Conservation (phyloP, 257 asterid species). For the Solanum pimpinellifolium region DNA sequence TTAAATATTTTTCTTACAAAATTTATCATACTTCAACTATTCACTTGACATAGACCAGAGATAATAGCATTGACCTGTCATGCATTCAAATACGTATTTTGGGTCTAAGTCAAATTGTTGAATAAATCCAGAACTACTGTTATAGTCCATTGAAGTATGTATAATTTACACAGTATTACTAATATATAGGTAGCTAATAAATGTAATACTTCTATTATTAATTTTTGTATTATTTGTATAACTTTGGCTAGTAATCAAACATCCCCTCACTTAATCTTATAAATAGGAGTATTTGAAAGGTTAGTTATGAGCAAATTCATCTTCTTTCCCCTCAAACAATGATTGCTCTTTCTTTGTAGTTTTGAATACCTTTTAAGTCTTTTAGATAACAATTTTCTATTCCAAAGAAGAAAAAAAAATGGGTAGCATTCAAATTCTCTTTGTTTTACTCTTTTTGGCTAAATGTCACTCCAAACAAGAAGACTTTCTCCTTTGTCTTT, state of each 20-base stretch:
- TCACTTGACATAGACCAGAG: not conserved
- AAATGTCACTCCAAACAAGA: not conserved
- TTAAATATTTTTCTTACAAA: no score
- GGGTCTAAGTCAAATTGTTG: not conserved
- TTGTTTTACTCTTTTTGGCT: not conserved
- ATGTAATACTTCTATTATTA: not conserved
- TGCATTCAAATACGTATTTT: not conserved
- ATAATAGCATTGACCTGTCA: not conserved
- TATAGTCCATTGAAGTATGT: not conserved
- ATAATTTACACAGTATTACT: no score
- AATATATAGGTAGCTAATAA: no score
- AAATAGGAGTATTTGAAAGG: not conserved
- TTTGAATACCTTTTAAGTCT: not conserved
- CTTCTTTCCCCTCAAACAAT: not conserved
- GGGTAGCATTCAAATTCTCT: not conserved
- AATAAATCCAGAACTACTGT: not conserved
- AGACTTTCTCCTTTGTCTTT: not conserved
- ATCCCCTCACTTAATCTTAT: not conserved
- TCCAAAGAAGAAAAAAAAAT: not conserved
- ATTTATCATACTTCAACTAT: not conserved
- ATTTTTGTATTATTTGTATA: no score
- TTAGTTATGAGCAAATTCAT: not conserved
- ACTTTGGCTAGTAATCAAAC: not conserved
- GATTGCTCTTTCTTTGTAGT: not conserved
- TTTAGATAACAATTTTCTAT: not conserved